Evolutionary conservation across 2,329 filamentous ascomycete genomes (phyloP).

Genomic region (Lithohypha guttulata): DNA sequence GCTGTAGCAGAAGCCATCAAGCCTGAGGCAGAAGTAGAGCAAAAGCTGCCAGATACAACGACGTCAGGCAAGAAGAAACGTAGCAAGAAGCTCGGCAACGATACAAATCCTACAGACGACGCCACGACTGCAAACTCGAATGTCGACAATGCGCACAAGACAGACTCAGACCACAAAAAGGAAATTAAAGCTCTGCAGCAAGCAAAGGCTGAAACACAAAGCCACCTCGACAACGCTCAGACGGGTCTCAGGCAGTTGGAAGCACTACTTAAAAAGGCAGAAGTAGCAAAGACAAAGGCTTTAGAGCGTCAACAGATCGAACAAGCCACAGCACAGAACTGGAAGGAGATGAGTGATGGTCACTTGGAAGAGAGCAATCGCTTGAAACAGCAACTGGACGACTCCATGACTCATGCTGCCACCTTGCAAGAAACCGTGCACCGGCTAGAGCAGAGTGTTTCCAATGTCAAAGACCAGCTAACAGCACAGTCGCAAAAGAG

Average conservation of each 20-base stretch:
- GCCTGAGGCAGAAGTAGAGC: constrained; percentile 3
- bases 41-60: neutral
- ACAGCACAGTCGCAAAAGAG: constrained; percentile 4
- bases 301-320: constrained; percentile 8
- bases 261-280: constrained; percentile 5
- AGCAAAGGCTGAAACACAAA: constrained; percentile 1
- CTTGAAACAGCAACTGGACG: constrained; percentile 4
- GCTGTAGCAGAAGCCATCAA: neutral
- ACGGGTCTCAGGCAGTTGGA: constrained; percentile 5
- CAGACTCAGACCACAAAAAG: neutral
- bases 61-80: constrained; percentile 6
- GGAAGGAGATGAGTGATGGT: constrained; percentile 9
- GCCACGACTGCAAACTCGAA: neutral
- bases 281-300: constrained; percentile 3
- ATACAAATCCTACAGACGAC: neutral
- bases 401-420: constrained; percentile 1
- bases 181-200: constrained; percentile 8
- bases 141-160: neutral
- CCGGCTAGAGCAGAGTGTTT: constrained; percentile 8
- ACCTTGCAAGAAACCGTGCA: constrained; percentile 6
- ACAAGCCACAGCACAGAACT: constrained; percentile 8
- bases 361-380: constrained; percentile 7
- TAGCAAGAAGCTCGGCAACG: constrained; percentile 3
- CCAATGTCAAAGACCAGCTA: constrained; percentile 3
- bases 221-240: constrained; percentile 5